Evolutionary conservation across 1,139 yeast genomes (phyloP), one percentile per base, ranked within the genome.

Genomic region (Lodderomyces metapsilosis): DNA sequence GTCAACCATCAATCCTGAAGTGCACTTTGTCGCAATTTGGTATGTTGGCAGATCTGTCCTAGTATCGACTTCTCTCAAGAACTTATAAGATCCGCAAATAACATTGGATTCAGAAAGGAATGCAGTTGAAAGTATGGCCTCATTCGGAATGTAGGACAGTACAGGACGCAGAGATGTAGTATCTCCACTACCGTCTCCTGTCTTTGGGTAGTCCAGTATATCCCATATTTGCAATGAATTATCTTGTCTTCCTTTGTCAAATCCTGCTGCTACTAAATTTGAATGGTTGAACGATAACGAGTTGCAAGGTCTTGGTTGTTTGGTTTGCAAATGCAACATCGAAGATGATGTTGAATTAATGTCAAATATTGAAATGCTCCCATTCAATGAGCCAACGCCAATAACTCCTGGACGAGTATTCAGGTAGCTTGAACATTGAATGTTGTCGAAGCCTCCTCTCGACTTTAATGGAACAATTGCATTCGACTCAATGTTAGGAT

Each of bases 161-260:
- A 80, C 58, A 1, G 95, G 88, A 38, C 76, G 69, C 20, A 71
- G 71, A 3, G 73, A 64, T 45, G 71, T 72, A 41, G 18, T 8
- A 20, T 18, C 24, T 16, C 7, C 17, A 12, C 7, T 74, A 76
- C 44, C 71, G 69, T 33, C 64, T 58, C 45, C 69, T 58, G 6
- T 56, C 56, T 31, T 68, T 1, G 78, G 64, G 44, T 78, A 78
- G 47, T 79, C 82, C 42, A 77, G 80, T n/a, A 87, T 70, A 55
- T 88, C 88, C 92, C 95, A 89, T 10, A 91, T 71, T 52, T 85
- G 86, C 38, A 91, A 64, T 21, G 94, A 82, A 44, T 80, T 78
- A 54, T 88, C 96, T 51, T 82, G 88, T 42, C 92, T 71, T 7
- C 86, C 84, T 52, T 88, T 81, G 49, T 89, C 97, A 47, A 84